Base-by-base conservation (phyloP, 768 basidiomycete genomes). In the Tylopilus intermedius region DNA sequence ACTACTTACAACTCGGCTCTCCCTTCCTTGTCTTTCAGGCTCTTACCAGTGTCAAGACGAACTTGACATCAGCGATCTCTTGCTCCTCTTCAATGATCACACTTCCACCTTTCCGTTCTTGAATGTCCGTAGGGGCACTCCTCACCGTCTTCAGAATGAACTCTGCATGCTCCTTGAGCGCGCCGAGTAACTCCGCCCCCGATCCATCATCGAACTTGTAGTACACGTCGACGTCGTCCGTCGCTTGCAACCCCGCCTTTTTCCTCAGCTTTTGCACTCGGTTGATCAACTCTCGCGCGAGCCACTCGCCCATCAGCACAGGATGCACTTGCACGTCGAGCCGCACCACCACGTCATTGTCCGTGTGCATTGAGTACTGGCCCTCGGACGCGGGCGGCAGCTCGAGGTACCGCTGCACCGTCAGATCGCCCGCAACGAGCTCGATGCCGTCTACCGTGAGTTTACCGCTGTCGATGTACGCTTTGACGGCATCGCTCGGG, bases 221-320 rank as follows among this genome's bases (percentile, higher is more conserved):
- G 72, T 85, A 94, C 38, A 96, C 80, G 49, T 90, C 79, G 27
- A 97, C 84, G 65, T 96, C 91, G 66, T 99, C 96, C 7, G 93
- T 94, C 18, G 95, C 87, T 70, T 94, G 92, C 58, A 98, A 76
- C 13, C 94, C 93, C 1, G 93, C 94, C 71, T 94, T 92, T 75
- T 99, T 99, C 61, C 96, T 79, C 55, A 97, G 75, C 67, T 90
- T 92, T 74, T 99, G 96, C 40, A 97, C 86, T 49, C 94, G 86
- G 59, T 94, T 95, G 57, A 88, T 87, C 58, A 97, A 70, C 69
- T 95, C 91, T 42, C 96, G 82, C 43, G 90, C 86, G 24, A 94
- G 76, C 77, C 91, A 94, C 74, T 97, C 90, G 47, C 82, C 77
- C 68, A 86, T 82, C 41, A 98, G 79, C 57, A 97, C 92, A 0